Evolutionary conservation across 805 yeast genomes (phyloP).

Genomic region (Teunomyces aglyptinius): DNA sequence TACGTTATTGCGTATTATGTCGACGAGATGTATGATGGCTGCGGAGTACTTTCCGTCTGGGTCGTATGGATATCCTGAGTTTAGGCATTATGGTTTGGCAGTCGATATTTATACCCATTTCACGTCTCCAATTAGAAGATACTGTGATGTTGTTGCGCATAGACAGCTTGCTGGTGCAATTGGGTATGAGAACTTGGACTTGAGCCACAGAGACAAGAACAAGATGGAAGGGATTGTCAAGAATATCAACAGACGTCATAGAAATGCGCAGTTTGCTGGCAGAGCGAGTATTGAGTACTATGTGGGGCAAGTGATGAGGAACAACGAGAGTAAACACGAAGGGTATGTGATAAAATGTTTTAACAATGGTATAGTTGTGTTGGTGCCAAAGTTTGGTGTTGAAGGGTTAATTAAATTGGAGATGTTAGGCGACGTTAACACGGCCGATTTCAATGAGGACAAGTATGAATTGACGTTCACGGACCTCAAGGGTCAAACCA

Average conservation of each 20-base stretch:
- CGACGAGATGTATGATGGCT: constrained; percentile 98
- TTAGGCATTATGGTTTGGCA: constrained; percentile 95
- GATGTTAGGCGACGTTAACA: constrained; percentile 61
- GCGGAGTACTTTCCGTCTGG: constrained; percentile 97
- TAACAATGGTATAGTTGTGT: constrained; percentile 89
- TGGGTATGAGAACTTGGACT: constrained; percentile 81
- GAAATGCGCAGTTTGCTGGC: constrained; percentile 99
- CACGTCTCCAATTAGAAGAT: constrained; percentile 97
- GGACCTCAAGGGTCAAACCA: constrained; percentile 40
- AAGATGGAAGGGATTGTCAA: constrained; percentile 87
- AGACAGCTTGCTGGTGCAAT: constrained; percentile 98
- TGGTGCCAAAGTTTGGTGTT: constrained; percentile 94
- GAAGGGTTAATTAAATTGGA: constrained; percentile 89
- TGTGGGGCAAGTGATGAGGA: constrained; percentile 96
- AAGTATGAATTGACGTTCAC: constrained; percentile 64
- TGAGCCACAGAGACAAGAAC: constrained; percentile 79
- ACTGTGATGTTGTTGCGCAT: constrained; percentile 97
- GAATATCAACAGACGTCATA: constrained; percentile 89
- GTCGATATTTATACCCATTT: constrained; percentile 97
- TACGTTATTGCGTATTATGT: constrained; percentile 91
- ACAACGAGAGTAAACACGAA: constrained; percentile 73
- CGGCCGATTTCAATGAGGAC: constrained; percentile 74
- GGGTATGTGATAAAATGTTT: constrained; percentile 92
- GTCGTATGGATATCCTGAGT: constrained; percentile 83
- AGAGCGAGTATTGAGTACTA: constrained; percentile 96